Evolutionary conservation across 805 yeast species (phyloP), one percentile per base, ranked within the genome.

Genomic region (Blastobotrys peoriensis): DNA sequence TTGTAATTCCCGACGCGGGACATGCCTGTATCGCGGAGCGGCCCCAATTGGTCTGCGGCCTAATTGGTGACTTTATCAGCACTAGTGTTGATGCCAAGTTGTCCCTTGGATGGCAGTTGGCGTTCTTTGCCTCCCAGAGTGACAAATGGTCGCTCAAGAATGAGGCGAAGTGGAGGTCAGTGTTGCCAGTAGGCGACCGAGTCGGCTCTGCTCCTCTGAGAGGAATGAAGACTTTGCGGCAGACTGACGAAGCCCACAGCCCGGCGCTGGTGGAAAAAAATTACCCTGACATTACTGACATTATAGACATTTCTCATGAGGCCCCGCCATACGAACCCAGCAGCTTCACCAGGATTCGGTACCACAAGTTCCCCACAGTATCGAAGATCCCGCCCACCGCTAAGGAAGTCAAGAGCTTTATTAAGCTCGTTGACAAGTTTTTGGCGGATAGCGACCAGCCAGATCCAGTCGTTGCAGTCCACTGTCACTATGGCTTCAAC

Each of bases 401-500:
- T 38, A 62, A 68, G 5, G 78, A 84, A 16, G 79, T 83, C 27
- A 62, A 77, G 28, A 64, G 71, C 40, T 84, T 81, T 50, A 69
- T 79, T 33, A 69, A 65, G 33, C 65, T 80, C 37, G 70, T 79
- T 3, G 79, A 77, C 50, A 66, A 68, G 38, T 69, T 77, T 16
- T 55, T 74, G 21, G 48, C 51, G 5, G 60, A 57, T 19, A 35
- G 55, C 4, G 47, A 48, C 3, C 52, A 45, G 17, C 44, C 53
- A 17, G 56, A 53, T 15, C 75, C 75, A 3, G 62, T 69, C 20
- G 64, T 81, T 4, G 86, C 75, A 0, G 83, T 84, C 5, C 93
- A 84, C 60, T 83, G 93, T 58, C 93, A 83, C 59, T 83, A 83
- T 57, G 93, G 91, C 4, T 85, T 83, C 63, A 83, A 83, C 59